phyloP scores from a whole-genome alignment of 257 asterid genomes.

The Nicotiana paniculata region DNA sequence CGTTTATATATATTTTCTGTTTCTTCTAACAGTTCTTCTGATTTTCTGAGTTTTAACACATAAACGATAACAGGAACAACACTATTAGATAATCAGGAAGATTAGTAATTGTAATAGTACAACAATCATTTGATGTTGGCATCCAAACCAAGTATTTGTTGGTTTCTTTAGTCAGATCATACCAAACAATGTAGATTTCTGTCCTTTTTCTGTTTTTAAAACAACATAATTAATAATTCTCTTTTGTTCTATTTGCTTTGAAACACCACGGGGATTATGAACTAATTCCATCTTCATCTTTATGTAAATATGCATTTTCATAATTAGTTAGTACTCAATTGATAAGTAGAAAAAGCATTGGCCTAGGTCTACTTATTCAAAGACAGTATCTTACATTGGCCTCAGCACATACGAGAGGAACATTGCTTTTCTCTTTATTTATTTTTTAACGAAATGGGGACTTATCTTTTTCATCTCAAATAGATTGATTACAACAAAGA shows the following conservation, averaged over 20 bases:
- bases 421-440: background rate
- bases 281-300: background rate
- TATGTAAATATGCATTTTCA: background rate
- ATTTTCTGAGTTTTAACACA: too few species aligned
- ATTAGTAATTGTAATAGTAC: background rate
- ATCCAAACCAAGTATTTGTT: background rate
- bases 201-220: background rate
- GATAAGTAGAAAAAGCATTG: background rate
- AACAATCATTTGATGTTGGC: conserved; percentile 2
- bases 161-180: background rate
- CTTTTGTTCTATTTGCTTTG: background rate
- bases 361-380: background rate
- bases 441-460: too few species aligned
- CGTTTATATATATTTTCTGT: too few species aligned
- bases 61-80: background rate
- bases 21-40: too few species aligned
- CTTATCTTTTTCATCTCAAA: too few species aligned
- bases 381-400: background rate
- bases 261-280: background rate
- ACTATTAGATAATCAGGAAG: background rate
- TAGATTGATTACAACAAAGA: too few species aligned
- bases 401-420: background rate
- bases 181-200: background rate
- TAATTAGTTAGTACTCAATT: background rate
- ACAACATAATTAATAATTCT: background rate